A percentile compares a stretch with the other conserved stretches of the same genome.
phyloP scores from a whole-genome alignment of 768 basidiomycete genomes.

The Exidia glandulosa region DNA sequence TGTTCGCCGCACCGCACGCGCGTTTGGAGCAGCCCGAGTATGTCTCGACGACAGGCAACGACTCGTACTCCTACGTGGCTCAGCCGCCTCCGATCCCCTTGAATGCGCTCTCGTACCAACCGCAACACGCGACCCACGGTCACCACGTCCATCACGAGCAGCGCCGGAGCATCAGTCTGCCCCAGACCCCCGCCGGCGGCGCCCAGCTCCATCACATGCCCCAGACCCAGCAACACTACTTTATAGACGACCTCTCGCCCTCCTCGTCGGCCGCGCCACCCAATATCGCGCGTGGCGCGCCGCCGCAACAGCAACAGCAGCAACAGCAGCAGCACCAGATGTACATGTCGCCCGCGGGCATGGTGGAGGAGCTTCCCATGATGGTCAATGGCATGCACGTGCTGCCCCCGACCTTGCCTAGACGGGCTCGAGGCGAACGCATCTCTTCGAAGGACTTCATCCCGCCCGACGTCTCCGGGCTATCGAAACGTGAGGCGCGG shows the following conservation, averaged over 20 bases:
- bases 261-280: background rate
- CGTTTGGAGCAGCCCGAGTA: too few species aligned
- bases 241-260: background rate
- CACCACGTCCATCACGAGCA: background rate
- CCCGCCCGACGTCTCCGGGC: slow-evolving; percentile 78
- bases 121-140: background rate
- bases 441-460: slow-evolving; percentile 71
- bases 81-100: background rate
- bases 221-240: background rate
- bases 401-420: background rate
- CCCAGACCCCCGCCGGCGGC: background rate
- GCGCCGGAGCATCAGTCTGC: background rate
- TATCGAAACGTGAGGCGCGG: slow-evolving; percentile 83
- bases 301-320: background rate
- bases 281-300: background rate
- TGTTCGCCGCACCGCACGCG: too few species aligned
- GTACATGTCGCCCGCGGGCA: background rate
- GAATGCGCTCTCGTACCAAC: background rate
- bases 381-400: background rate
- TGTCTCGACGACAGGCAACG: background rate
- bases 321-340: background rate
- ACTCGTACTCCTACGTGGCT: background rate
- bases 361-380: background rate
- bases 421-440: slow-evolving; percentile 33
- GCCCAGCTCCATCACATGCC: background rate